phyloP scores from a whole-genome alignment of 192 early-diverging fungal genomes.

The Thoreauomyces humboldtii region DNA sequence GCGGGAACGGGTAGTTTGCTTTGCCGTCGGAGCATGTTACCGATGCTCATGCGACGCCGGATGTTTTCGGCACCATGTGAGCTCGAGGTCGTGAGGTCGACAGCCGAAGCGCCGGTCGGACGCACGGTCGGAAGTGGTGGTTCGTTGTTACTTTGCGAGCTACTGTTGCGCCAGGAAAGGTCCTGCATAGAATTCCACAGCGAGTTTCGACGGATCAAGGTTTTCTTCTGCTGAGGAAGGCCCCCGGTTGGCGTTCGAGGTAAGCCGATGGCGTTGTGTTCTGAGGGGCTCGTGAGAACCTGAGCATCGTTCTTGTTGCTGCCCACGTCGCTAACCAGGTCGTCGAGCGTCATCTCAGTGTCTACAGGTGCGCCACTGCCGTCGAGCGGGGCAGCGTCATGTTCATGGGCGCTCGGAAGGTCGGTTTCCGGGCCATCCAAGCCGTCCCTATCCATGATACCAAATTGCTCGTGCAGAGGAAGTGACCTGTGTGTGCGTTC shows the following conservation, averaged over 20 bases:
- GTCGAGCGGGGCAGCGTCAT: background rate
- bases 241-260: background rate
- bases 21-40: background rate
- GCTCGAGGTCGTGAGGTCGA: background rate
- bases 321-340: background rate
- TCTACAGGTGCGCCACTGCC: background rate
- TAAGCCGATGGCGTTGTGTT: background rate
- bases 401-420: background rate
- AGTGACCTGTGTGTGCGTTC: constrained; percentile 1
- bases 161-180: background rate
- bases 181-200: constrained; percentile 14
- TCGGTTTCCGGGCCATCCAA: background rate
- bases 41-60: background rate
- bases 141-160: too few species aligned
- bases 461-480: constrained; percentile 35
- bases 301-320: background rate
- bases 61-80: background rate
- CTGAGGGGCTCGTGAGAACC: background rate
- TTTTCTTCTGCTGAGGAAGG: background rate
- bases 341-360: constrained; percentile 15
- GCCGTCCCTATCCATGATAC: constrained; percentile 16
- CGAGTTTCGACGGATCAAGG: constrained; percentile 9
- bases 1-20: background rate
- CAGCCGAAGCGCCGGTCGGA: background rate
- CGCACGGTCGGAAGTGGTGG: background rate